phyloP scores from a whole-genome alignment of 2,329 filamentous ascomycete genomes.

The Ophiosphaerella herpotricha region DNA sequence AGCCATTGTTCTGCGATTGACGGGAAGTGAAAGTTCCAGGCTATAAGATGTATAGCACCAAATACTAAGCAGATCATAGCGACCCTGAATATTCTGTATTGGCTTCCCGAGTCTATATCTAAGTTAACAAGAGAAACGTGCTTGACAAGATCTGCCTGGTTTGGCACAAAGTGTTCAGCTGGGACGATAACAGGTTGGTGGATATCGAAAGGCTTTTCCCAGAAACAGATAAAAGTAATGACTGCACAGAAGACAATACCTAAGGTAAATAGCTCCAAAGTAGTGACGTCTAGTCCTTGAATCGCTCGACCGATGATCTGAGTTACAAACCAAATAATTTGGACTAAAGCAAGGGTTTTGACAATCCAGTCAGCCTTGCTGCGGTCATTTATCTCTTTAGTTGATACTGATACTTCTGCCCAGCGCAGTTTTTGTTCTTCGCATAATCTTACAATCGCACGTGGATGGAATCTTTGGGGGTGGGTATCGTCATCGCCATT shows the following conservation, averaged over 20 bases:
- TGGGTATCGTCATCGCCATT: neutral
- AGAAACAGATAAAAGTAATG: constrained; percentile 10
- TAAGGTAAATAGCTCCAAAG: constrained; percentile 24
- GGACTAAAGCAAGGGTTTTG: constrained; percentile 11
- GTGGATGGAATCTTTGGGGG: neutral
- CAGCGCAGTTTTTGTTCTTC: neutral
- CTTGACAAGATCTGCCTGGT: neutral
- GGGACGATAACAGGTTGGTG: constrained; percentile 3
- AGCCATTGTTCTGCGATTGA: constrained; percentile 7
- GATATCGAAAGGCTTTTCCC: constrained; percentile 23
- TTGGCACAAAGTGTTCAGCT: neutral
- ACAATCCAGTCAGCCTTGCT: constrained; percentile 17
- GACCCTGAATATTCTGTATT: no score
- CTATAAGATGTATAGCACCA: constrained; percentile 8
- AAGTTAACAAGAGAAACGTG: neutral
- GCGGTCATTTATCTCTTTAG: constrained; percentile 13
- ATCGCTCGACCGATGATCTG: constrained; percentile 13
- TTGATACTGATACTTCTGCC: neutral
- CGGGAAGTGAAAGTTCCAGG: constrained; percentile 17
- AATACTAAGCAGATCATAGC: neutral
- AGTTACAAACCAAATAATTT: constrained; percentile 16
- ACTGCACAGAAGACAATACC: constrained; percentile 17
- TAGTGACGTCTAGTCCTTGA: constrained; percentile 11
- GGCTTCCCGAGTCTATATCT: no score
- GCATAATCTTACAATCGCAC: neutral